Percentiles rank a stretch among this genome's conserved stretches.
Conservation (phyloP, 495 filamentous ascomycete species). For the Annulohypoxylon bovei region DNA sequence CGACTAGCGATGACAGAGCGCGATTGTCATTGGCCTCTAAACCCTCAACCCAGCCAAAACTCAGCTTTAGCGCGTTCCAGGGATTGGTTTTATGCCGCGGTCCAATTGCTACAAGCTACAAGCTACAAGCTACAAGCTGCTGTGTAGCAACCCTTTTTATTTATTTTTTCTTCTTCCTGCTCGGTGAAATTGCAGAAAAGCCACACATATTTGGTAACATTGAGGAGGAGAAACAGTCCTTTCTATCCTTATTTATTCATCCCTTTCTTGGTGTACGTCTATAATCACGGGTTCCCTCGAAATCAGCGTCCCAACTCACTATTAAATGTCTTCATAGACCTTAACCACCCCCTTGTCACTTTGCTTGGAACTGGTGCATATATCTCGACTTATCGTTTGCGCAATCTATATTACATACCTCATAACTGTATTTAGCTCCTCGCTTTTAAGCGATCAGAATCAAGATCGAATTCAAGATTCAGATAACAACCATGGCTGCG, state of each 20-base stretch:
- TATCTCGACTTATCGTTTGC: constrained; percentile 24
- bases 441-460: background rate
- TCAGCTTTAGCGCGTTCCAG: constrained; percentile 18
- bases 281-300: background rate
- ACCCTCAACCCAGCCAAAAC: constrained; percentile 16
- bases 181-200: constrained; percentile 4
- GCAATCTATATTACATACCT: background rate
- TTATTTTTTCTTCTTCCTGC: constrained; percentile 13
- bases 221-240: constrained; percentile 3
- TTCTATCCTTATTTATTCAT: constrained; percentile 1
- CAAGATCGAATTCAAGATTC: background rate
- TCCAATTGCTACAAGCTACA: constrained; percentile 22
- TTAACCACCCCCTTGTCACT: background rate
- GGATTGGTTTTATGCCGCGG: constrained; percentile 28
- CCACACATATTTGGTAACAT: constrained; percentile 24
- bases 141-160: background rate
- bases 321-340: constrained; percentile 20
- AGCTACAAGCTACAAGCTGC: constrained; percentile 18
- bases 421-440: background rate
- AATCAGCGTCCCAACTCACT: background rate
- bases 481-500: constrained; percentile 27
- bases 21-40: constrained; percentile 7
- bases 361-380: constrained; percentile 1
- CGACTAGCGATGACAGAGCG: constrained; percentile 5
- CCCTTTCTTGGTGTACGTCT: background rate